Conservation (phyloP, 2,329 filamentous ascomycete genomes). For the Kalaharituber pfeilii region DNA sequence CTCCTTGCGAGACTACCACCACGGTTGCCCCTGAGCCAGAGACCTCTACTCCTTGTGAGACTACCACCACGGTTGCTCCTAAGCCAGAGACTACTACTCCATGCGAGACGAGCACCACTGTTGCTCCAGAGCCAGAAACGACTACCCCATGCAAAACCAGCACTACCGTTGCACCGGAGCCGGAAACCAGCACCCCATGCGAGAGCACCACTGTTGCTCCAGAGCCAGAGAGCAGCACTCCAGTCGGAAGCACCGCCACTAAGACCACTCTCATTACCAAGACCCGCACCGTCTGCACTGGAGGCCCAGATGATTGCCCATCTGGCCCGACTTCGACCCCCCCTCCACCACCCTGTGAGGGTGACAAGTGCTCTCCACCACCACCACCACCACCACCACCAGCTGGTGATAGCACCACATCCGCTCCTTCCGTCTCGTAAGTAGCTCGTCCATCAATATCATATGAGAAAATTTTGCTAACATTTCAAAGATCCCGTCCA, state of each 20-base stretch:
- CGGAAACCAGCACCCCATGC: conserved; percentile 4
- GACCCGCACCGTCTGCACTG: not conserved
- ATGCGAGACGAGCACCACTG: conserved; percentile 2
- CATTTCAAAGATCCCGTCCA: not conserved
- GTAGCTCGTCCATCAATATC: not conserved
- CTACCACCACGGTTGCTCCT: not conserved
- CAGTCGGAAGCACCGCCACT: too few species aligned
- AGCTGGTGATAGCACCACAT: not conserved
- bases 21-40: not conserved
- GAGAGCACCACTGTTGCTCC: conserved; percentile 11
- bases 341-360: not conserved
- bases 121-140: conserved; percentile 5
- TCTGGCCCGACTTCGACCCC: not conserved
- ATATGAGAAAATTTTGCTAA: not conserved
- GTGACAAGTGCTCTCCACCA: too few species aligned
- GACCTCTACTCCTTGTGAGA: not conserved
- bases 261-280: not conserved
- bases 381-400: not conserved
- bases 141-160: conserved; percentile 4
- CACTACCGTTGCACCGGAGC: conserved; percentile 3
- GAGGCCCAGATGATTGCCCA: not conserved
- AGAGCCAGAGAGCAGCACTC: too few species aligned
- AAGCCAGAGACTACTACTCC: not conserved
- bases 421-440: not conserved
- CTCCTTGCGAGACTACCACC: not conserved